Conservation (phyloP, 140 eudicot species). For the Anethum foeniculum region DNA sequence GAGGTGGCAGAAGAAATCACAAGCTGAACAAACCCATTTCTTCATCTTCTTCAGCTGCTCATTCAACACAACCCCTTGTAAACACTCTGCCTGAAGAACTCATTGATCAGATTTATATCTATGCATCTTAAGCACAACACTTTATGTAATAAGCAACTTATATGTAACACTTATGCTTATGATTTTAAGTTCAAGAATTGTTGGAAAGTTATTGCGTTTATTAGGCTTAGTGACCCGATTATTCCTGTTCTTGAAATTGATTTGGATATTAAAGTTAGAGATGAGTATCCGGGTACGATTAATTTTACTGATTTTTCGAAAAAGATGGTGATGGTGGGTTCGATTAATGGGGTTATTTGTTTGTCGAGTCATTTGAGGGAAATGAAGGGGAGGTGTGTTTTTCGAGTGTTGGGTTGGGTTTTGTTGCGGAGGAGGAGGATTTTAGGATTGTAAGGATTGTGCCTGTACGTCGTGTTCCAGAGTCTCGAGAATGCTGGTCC, state of each 20-base stretch:
- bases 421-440: background rate
- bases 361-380: background rate
- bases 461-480: background rate
- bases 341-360: background rate
- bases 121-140: background rate
- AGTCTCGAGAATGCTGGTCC: background rate
- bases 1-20: background rate
- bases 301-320: background rate
- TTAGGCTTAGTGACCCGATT: background rate
- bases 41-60: background rate
- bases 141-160: background rate
- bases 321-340: background rate
- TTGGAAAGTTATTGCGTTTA: background rate
- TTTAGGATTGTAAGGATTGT: background rate
- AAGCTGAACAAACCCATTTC: background rate
- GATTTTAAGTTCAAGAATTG: background rate
- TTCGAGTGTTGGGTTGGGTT: background rate
- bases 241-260: background rate
- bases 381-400: background rate
- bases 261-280: background rate
- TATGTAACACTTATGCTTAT: background rate
- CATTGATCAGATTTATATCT: background rate
- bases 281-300: background rate
- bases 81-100: background rate
- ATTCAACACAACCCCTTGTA: background rate